Percentiles rank a stretch among this genome's conserved stretches.
Evolutionary conservation across 495 filamentous ascomycete species (phyloP).

Genomic region (Evernia prunastri): DNA sequence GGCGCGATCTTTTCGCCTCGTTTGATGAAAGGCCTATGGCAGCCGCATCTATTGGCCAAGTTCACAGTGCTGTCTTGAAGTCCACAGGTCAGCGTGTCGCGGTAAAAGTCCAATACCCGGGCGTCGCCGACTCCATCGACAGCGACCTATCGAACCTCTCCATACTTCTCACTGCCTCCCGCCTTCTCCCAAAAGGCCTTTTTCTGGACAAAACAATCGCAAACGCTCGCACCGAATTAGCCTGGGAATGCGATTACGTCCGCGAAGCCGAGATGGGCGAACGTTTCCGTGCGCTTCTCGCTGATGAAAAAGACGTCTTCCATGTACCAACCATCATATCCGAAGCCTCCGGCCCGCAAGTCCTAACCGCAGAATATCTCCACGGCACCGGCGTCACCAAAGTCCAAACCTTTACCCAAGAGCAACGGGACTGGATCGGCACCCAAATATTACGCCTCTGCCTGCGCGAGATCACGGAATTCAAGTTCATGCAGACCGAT

Average conservation of each 20-base stretch:
- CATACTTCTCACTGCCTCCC: constrained; percentile 81
- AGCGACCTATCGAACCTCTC: constrained; percentile 91
- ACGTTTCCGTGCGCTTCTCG: constrained; percentile 66
- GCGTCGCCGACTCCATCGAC: constrained; percentile 91
- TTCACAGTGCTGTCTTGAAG: constrained; percentile 78
- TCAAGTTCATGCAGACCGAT: constrained; percentile 97
- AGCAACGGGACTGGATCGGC: constrained; percentile 81
- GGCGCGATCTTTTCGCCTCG: constrained; percentile 72
- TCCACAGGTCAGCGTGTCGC: constrained; percentile 71
- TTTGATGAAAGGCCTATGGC: constrained; percentile 93
- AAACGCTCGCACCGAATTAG: constrained; percentile 88
- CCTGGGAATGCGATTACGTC: constrained; percentile 94
- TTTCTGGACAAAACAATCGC: constrained; percentile 96
- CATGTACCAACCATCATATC: constrained; percentile 68
- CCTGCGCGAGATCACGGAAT: constrained; percentile 86
- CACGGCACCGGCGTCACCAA: constrained; percentile 84
- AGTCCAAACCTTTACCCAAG: constrained; percentile 63
- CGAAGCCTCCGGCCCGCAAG: constrained; percentile 77
- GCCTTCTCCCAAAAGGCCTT: constrained; percentile 81
- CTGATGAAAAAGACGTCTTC: constrained; percentile 64
- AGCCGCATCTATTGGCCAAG: constrained; percentile 96
- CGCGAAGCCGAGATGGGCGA: constrained; percentile 75
- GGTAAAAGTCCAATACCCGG: constrained; percentile 95
- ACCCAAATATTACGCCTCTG: constrained; percentile 90
- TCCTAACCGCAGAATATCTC: constrained; percentile 91